Conservation (phyloP, 345 rosid genomes). For the Linum tenue region DNA sequence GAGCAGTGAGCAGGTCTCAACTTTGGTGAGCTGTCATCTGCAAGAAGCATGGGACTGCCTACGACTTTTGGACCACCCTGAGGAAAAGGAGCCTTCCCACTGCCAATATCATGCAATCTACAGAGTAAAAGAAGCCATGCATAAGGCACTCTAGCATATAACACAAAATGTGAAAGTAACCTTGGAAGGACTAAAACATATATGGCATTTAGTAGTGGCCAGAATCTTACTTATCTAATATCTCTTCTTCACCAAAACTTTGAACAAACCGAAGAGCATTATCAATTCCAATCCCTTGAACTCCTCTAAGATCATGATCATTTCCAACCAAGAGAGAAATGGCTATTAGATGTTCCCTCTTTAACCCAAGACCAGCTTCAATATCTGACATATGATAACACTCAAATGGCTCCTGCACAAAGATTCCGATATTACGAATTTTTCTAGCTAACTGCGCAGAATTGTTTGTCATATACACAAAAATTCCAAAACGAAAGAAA, state of each 20-base stretch:
- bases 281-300: constrained; percentile 70
- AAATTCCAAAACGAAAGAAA: not conserved
- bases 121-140: constrained; percentile 10
- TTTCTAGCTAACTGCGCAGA: constrained; percentile 10
- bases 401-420: constrained; percentile 73
- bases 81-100: constrained; percentile 24
- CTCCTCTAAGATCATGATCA: constrained; percentile 72
- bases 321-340: constrained; percentile 82
- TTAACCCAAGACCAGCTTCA: constrained; percentile 74
- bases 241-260: constrained; percentile 50
- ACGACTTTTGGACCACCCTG: constrained; percentile 22
- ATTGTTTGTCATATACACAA: constrained; percentile 5
- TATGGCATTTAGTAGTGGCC: not conserved
- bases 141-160: constrained; percentile 4
- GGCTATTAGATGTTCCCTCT: constrained; percentile 73
- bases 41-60: constrained; percentile 20
- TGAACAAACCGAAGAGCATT: constrained; percentile 62
- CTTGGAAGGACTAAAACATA: not conserved
- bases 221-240: constrained; percentile 47
- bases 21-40: constrained; percentile 28
- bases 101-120: constrained; percentile 57
- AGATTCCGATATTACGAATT: not conserved
- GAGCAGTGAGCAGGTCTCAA: constrained; percentile 63
- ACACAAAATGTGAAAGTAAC: constrained; percentile 1
- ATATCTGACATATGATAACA: constrained; percentile 79